phyloP scores from a whole-genome alignment of 148 eudicot species.

The Amaranthus hypochondriacus region DNA sequence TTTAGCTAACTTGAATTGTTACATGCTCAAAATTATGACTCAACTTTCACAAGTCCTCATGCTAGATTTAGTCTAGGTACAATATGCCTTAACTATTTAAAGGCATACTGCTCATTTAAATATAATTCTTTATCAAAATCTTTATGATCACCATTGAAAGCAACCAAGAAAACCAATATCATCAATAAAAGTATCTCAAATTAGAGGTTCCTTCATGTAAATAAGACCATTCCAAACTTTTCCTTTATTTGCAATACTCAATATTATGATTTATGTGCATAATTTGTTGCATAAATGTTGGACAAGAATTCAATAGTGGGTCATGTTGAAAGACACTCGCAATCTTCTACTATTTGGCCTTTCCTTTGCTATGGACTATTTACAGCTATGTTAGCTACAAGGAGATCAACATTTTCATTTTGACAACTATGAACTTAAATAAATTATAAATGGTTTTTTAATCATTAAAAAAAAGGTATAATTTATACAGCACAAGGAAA shows the following conservation, averaged over 20 bases:
- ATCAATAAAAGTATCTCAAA: too few relatives aligned
- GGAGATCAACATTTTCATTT: conserved; percentile 1
- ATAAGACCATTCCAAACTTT: conserved; percentile 21
- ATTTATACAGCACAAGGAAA: not conserved
- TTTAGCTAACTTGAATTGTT: too few relatives aligned
- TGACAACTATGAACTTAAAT: conserved; percentile 7
- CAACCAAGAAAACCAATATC: too few relatives aligned
- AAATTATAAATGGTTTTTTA: not conserved
- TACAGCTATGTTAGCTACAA: conserved; percentile 18
- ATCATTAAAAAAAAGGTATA: not conserved
- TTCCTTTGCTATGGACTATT: conserved; percentile 13
- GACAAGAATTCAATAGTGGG: conserved; percentile 84
- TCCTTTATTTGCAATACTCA: conserved; percentile 3
- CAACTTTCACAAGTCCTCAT: too few relatives aligned
- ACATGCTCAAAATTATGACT: too few relatives aligned
- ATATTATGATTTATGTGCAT: not conserved
- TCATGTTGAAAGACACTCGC: conserved; percentile 38
- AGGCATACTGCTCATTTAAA: too few relatives aligned
- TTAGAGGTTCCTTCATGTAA: conserved; percentile 8
- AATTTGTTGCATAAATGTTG: conserved; percentile 36
- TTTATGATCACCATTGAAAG: too few relatives aligned
- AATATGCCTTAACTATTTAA: too few relatives aligned
- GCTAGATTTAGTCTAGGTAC: too few relatives aligned
- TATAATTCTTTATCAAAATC: too few relatives aligned
- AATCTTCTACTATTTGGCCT: conserved; percentile 33